Evolutionary conservation across 73 alveolate genomes (phyloP).

Genomic region (Loxodes magnus): DNA sequence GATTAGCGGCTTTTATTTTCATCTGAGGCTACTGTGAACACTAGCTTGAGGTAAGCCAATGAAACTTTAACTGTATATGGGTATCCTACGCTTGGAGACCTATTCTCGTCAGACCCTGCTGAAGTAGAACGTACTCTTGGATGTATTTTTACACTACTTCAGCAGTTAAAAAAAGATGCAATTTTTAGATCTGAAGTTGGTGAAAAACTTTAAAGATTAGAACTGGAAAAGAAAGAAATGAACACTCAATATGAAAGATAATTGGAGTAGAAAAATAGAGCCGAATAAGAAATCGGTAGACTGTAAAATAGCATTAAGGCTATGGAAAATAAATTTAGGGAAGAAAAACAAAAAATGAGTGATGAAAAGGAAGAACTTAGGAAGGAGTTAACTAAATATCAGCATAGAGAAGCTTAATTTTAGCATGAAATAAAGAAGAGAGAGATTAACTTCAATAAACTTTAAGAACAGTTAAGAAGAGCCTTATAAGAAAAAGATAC

Average conservation of each 20-base stretch:
- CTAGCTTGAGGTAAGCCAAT: too few species aligned
- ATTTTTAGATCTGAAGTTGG: conserved; percentile 23
- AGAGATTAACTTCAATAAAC: conserved; percentile 18
- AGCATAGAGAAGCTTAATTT: conserved; percentile 28
- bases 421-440: conserved; percentile 38
- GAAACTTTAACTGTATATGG: conserved; percentile 14
- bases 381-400: conserved; percentile 16
- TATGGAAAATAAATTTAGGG: conserved; percentile 15
- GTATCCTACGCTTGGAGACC: conserved; percentile 32
- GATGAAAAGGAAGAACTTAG: conserved; percentile 18
- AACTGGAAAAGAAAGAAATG: conserved; percentile 6
- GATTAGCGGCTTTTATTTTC: too few species aligned
- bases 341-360: conserved; percentile 27
- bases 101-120: conserved; percentile 22
- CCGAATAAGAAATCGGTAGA: conserved; percentile 6
- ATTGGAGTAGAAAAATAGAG: conserved; percentile 7
- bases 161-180: conserved; percentile 34
- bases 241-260: conserved; percentile 5
- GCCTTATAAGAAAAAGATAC: conserved; percentile 27
- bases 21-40: too few species aligned
- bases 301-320: conserved; percentile 18
- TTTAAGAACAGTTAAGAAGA: conserved; percentile 21
- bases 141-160: conserved; percentile 22
- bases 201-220: conserved; percentile 8
- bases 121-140: conserved; percentile 30